Conservation (phyloP, 306 rosid genomes). For the Lathyrus sativus region DNA sequence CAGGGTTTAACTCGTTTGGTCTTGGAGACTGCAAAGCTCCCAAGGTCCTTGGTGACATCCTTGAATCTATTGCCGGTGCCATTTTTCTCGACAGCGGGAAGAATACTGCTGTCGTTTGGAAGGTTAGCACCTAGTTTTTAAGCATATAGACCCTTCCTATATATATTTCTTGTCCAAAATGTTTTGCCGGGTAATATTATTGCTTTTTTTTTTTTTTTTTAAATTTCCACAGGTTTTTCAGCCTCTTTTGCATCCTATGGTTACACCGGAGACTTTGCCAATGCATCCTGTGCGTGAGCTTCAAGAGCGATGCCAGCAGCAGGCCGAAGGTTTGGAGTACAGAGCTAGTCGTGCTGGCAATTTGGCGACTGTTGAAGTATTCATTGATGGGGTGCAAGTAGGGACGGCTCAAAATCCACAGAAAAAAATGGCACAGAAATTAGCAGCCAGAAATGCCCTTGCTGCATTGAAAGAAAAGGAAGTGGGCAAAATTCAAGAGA, state of each 20-base stretch:
- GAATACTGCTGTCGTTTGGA: slow-evolving; percentile 79
- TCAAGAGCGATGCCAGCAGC: slow-evolving; percentile 98
- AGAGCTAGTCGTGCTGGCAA: slow-evolving; percentile 90
- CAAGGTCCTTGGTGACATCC: slow-evolving; percentile 97
- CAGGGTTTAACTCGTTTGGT: slow-evolving; percentile 97
- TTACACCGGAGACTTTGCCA: slow-evolving; percentile 97
- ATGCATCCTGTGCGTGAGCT: slow-evolving; percentile 99
- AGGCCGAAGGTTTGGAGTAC: slow-evolving; percentile 96
- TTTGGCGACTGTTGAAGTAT: slow-evolving; percentile 93
- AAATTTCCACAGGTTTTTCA: slow-evolving; percentile 68
- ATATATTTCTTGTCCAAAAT: slow-evolving; percentile 5
- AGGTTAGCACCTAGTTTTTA: slow-evolving; percentile 48
- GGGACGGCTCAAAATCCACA: slow-evolving; percentile 93
- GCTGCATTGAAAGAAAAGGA: slow-evolving; percentile 88
- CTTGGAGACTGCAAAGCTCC: slow-evolving; percentile 99
- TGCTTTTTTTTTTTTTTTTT: slow-evolving; percentile 4
- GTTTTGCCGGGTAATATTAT: slow-evolving; percentile 18
- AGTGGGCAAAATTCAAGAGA: slow-evolving; percentile 57
- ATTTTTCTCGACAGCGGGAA: slow-evolving; percentile 87
- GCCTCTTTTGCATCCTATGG: slow-evolving; percentile 96
- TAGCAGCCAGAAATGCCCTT: slow-evolving; percentile 97
- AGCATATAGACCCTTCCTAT: background rate
- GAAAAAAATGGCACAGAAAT: slow-evolving; percentile 99
- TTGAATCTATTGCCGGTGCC: slow-evolving; percentile 98
- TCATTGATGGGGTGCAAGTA: slow-evolving; percentile 83